Evolutionary conservation across 1,284 basidiomycete genomes (phyloP).

Genomic region (Trichosporon sp.): DNA sequence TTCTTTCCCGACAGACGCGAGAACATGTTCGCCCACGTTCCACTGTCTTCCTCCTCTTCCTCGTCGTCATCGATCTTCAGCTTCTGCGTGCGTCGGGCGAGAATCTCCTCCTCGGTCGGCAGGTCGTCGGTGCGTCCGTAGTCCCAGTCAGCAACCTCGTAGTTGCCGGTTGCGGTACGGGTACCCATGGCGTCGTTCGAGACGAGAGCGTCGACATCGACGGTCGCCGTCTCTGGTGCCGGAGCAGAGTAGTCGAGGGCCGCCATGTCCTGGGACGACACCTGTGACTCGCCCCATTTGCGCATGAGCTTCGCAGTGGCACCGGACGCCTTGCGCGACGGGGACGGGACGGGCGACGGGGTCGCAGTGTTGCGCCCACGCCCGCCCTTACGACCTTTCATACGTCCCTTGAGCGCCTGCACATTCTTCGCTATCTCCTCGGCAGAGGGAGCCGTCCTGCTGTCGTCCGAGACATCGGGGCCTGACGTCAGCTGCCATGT

Average conservation of each 20-base stretch:
- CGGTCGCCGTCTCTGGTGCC: constrained; percentile 58
- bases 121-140: constrained; percentile 59
- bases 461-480: constrained; percentile 31
- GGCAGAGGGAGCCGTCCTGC: constrained; percentile 57
- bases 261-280: constrained; percentile 81
- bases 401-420: constrained; percentile 80
- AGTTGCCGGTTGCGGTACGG: constrained; percentile 78
- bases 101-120: constrained; percentile 53
- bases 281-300: constrained; percentile 85
- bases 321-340: constrained; percentile 46
- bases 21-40: constrained; percentile 65
- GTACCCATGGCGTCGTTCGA: constrained; percentile 60
- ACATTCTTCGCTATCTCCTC: constrained; percentile 91
- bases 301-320: constrained; percentile 74
- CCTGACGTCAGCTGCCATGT: constrained; percentile 61
- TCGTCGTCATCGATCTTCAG: constrained; percentile 59
- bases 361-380: constrained; percentile 64
- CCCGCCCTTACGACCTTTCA: constrained; percentile 61
- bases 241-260: constrained; percentile 73
- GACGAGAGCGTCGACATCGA: constrained; percentile 56
- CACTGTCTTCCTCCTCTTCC: constrained; percentile 18
- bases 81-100: constrained; percentile 39
- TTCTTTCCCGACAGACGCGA: constrained; percentile 79
- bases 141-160: constrained; percentile 95
- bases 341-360: constrained; percentile 44